Percentiles rank a stretch among this genome's conserved stretches.
phyloP scores from a whole-genome alignment of 2,329 filamentous ascomycete genomes.

The Pseudogymnoascus sp. region DNA sequence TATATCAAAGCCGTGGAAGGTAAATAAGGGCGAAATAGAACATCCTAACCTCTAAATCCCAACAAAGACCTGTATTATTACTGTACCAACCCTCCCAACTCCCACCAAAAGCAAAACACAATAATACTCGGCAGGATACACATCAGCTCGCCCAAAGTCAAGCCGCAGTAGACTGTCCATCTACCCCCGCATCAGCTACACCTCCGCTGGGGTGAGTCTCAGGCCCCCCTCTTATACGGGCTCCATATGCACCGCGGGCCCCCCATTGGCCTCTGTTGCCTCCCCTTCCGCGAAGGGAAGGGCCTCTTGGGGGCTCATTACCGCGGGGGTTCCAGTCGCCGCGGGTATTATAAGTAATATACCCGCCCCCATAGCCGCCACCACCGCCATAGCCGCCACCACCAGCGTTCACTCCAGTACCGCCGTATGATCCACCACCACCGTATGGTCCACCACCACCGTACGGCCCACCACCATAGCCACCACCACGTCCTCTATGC shows the following conservation, averaged over 20 bases:
- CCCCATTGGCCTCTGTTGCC: not conserved
- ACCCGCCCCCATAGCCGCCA: not conserved
- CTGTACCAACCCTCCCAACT: not conserved
- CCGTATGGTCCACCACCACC: not conserved
- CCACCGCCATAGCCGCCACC: not conserved
- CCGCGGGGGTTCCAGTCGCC: not conserved
- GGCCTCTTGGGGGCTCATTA: not conserved
- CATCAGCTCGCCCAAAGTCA: not conserved
- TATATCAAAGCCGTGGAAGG: not conserved
- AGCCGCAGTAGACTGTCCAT: not conserved
- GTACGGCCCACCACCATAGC: constrained; percentile 1
- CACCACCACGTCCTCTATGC: not conserved
- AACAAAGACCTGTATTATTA: not conserved
- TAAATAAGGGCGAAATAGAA: not conserved
- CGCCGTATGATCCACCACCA: not conserved
- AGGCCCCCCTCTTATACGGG: not conserved
- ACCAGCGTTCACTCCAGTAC: not conserved
- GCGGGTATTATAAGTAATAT: not conserved
- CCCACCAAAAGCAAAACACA: not conserved
- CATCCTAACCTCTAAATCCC: not conserved
- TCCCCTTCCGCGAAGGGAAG: not conserved
- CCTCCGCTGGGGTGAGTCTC: not conserved
- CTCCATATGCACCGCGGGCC: not conserved
- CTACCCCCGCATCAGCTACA: not conserved
- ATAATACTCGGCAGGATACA: not conserved